Conservation (phyloP, 2,329 filamentous ascomycete species). For the Paraphoma sp. region DNA sequence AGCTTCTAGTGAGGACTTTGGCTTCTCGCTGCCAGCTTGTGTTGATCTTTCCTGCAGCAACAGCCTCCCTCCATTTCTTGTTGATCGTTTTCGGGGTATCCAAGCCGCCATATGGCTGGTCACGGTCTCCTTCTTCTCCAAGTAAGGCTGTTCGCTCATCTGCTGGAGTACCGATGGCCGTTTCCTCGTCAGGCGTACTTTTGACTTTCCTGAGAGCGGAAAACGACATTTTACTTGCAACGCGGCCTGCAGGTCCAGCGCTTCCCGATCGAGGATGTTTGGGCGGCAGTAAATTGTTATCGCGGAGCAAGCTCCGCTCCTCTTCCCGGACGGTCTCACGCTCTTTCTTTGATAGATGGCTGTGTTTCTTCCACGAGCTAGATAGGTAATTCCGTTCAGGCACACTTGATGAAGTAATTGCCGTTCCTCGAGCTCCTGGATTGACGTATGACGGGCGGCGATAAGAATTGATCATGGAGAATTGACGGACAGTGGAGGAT, state of each 20-base stretch:
- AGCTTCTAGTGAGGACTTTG: constrained; percentile 72
- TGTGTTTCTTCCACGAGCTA: constrained; percentile 41
- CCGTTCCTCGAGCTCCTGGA: constrained; percentile 72
- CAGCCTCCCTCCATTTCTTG: constrained; percentile 68
- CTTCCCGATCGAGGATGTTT: constrained; percentile 54
- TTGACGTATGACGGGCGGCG: constrained; percentile 79
- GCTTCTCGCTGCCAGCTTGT: constrained; percentile 92
- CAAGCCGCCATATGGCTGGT: constrained; percentile 53
- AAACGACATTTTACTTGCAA: constrained; percentile 39
- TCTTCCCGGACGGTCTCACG: constrained; percentile 61
- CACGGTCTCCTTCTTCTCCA: constrained; percentile 39
- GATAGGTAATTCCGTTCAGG: constrained; percentile 43
- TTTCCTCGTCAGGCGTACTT: constrained; percentile 43
- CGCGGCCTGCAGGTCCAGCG: constrained; percentile 30
- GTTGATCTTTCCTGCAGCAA: constrained; percentile 78
- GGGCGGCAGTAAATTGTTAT: constrained; percentile 65
- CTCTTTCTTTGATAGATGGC: constrained; percentile 59
- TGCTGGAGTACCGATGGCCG: constrained; percentile 18
- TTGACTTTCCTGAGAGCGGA: constrained; percentile 35
- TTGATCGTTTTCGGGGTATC: constrained; percentile 56
- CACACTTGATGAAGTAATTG: constrained; percentile 68
- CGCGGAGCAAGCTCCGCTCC: constrained; percentile 64
- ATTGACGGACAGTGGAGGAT: constrained; percentile 54
- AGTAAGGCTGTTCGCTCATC: constrained; percentile 60
- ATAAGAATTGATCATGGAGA: constrained; percentile 69